Percentiles rank a stretch among this genome's conserved stretches.
phyloP scores from a whole-genome alignment of 1,139 yeast species.

The Hanseniaspora sp. region DNA sequence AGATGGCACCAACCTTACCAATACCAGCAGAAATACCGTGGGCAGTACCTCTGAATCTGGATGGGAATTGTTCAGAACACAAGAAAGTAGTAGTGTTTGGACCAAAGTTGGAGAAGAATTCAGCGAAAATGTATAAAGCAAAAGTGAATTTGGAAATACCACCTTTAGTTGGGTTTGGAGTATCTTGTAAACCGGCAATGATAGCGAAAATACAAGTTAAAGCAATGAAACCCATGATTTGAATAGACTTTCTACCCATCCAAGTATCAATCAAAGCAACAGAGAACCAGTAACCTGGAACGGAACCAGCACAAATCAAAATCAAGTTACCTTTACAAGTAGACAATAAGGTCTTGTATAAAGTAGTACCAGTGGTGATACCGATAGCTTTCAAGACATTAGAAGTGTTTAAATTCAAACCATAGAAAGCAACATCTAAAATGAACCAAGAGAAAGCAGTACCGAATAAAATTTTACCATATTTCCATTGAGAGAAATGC shows the following conservation, averaged over 20 bases:
- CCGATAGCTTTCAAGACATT: constrained; percentile 77
- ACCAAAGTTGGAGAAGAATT: constrained; percentile 82
- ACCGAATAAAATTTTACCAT: constrained; percentile 74
- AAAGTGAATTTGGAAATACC: constrained; percentile 15
- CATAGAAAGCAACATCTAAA: constrained; percentile 91
- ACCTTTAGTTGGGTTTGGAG: constrained; percentile 56
- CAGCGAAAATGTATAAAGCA: constrained; percentile 54
- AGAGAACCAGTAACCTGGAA: constrained; percentile 82
- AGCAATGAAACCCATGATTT: constrained; percentile 58
- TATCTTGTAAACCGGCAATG: constrained; percentile 37
- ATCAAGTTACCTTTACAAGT: constrained; percentile 81
- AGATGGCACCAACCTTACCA: constrained; percentile 94
- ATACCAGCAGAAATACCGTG: constrained; percentile 95
- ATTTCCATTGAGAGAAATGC: constrained; percentile 82
- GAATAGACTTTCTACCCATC: constrained; percentile 74
- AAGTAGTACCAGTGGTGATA: constrained; percentile 51
- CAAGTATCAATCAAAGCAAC: constrained; percentile 60
- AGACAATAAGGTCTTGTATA: constrained; percentile 57
- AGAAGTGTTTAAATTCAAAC: constrained; percentile 71
- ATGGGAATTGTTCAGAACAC: constrained; percentile 92
- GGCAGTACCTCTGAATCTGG: constrained; percentile 94
- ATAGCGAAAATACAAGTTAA: constrained; percentile 50
- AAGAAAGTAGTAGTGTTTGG: constrained; percentile 94
- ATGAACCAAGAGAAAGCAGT: constrained; percentile 96
- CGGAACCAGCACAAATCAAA: constrained; percentile 79